Evolutionary conservation across 768 basidiomycete genomes (phyloP).

Genomic region (Xanthoconium purpureum): DNA sequence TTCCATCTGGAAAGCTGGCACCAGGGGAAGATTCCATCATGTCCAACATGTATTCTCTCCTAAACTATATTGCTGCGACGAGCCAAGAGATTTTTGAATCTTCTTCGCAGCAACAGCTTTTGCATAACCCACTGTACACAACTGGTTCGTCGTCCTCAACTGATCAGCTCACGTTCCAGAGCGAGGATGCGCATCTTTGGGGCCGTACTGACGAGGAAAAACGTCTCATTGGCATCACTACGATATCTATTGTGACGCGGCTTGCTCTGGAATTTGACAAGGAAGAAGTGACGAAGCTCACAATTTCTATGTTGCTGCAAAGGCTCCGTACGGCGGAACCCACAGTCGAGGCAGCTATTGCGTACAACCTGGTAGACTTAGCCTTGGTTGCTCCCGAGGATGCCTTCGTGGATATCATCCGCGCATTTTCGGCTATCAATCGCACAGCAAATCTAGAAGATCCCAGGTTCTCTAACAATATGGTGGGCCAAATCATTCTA

Average conservation of each 20-base stretch:
- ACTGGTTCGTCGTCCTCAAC: slow-evolving; percentile 29
- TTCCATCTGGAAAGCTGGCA: slow-evolving; percentile 51
- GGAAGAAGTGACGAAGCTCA: slow-evolving; percentile 86
- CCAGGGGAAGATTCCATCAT: slow-evolving; percentile 86
- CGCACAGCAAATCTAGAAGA: slow-evolving; percentile 87
- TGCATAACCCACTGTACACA: slow-evolving; percentile 41
- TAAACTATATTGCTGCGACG: slow-evolving; percentile 87
- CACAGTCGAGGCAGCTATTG: slow-evolving; percentile 86
- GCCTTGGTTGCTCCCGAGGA: slow-evolving; percentile 74
- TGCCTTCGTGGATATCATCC: slow-evolving; percentile 80
- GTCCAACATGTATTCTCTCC: slow-evolving; percentile 94
- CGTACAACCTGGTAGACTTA: slow-evolving; percentile 87
- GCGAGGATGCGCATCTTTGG: slow-evolving; percentile 60
- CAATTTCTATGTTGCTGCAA: slow-evolving; percentile 90
- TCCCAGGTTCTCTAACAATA: slow-evolving; percentile 84
- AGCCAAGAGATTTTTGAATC: slow-evolving; percentile 70
- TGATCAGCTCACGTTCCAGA: slow-evolving; percentile 52
- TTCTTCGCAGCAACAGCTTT: slow-evolving; percentile 42
- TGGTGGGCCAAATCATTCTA: slow-evolving; percentile 45
- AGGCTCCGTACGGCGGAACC: slow-evolving; percentile 82
- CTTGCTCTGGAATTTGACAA: slow-evolving; percentile 83
- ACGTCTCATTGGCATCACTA: slow-evolving; percentile 80
- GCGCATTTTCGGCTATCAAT: slow-evolving; percentile 80
- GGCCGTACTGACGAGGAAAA: slow-evolving; percentile 82
- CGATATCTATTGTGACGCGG: slow-evolving; percentile 85